Evolutionary conservation across 2,329 filamentous ascomycete species (phyloP), one percentile per base, ranked within the genome.

Genomic region (Fusarium sambucinum): DNA sequence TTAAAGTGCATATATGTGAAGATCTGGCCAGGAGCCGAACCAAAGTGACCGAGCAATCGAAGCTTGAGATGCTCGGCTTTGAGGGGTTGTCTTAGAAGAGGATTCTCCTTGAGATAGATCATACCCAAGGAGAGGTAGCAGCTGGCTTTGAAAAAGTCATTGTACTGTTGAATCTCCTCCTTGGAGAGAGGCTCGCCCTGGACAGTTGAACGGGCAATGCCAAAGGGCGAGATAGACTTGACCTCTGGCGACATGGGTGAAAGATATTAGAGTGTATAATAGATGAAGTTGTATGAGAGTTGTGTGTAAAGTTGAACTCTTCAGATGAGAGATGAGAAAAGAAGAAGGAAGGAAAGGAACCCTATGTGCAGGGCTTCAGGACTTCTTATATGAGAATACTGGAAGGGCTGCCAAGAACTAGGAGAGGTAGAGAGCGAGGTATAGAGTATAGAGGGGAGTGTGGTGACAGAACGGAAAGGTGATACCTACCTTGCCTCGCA

Each of bases 1-100:
- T 94, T 94, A 84, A 93, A 91, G 80, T 94, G 91, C 81, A 93
- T 92, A 78, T 89, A 94, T 33, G 90, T 92, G 79, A 94, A 94
- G 60, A 90, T 89, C 78, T 94, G 92, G 16, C 91, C 92, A n/a
- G 92, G 89, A 50, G 92, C 91, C 4, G 90, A 92, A 55, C 92
- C 92, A 84, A 92, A 94, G 76, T 94, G 92, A 38, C 92, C 92
- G 3, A 94, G 83, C 11, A 94, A 82, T 68, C 92, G 87, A 61
- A 86, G 84, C 80, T 94, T 94, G 80, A 94, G 83, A 74, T 94
- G 89, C 55, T 92, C 87, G 32, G 86, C 80, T 70, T 87, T 87
- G 68, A 93, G 83, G 2, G 90, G 89, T 70, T 93, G 87, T 62
- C 85, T 85, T 42, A 94, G 86, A 14, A 94, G 84, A 16, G 91